Evolutionary conservation across 768 basidiomycete species (phyloP).

Genomic region (Kondoa subrosea): DNA sequence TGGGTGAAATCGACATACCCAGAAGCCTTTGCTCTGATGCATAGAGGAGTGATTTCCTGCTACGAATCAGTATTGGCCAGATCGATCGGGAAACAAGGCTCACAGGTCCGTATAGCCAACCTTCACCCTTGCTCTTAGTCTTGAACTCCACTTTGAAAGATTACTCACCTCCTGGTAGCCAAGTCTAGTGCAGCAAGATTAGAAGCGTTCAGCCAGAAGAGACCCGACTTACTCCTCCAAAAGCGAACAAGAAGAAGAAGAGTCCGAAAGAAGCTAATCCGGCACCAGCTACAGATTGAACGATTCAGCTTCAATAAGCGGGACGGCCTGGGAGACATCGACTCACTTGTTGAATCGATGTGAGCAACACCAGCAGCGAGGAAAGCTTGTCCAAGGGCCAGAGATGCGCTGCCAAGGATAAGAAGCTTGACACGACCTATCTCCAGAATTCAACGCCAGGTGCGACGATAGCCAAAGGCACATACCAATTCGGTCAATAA

Average conservation of each 20-base stretch:
- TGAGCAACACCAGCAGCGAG: constrained; percentile 19
- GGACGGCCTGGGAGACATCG: no score
- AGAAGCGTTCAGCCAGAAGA: no score
- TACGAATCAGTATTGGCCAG: no score
- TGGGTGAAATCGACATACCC: constrained; percentile 19
- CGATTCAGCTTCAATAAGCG: no score
- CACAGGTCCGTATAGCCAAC: constrained; percentile 21
- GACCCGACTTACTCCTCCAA: no score
- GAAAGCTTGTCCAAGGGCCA: neutral
- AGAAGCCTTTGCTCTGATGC: constrained; percentile 19
- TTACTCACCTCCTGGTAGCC: constrained; percentile 10
- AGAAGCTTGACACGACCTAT: constrained; percentile 10
- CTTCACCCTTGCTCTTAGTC: neutral
- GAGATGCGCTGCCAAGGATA: neutral
- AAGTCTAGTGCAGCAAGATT: no score
- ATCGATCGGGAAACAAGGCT: no score
- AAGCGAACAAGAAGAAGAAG: constrained; percentile 19
- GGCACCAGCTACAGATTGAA: constrained; percentile 13
- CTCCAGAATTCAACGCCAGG: no score
- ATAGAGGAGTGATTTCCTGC: constrained; percentile 22
- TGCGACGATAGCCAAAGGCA: no score
- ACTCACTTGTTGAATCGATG: no score
- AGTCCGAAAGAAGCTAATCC: constrained; percentile 21
- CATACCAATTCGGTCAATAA: constrained; percentile 18
- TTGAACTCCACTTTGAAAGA: neutral